Conservation (phyloP, 1,284 basidiomycete genomes). For the Leucocoprinus gongylophorus region DNA sequence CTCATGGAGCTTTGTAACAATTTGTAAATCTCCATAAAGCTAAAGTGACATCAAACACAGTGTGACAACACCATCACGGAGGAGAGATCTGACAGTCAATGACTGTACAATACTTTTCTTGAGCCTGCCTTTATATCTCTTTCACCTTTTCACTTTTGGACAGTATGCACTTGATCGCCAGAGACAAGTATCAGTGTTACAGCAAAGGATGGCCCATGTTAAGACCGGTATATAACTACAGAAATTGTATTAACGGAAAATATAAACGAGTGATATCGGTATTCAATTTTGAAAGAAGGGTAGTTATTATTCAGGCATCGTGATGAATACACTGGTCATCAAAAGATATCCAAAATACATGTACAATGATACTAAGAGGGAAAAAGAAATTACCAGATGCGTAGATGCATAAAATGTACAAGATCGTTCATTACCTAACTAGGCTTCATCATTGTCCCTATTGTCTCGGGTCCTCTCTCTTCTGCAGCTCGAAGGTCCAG, state of each 20-base stretch:
- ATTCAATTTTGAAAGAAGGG: constrained; percentile 1
- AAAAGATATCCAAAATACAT: constrained; percentile 3
- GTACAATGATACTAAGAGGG: constrained; percentile 6
- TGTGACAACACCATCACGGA: no score
- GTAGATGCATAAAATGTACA: background rate
- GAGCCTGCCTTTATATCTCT: no score
- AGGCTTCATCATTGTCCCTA: constrained; percentile 15
- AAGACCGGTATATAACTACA: constrained; percentile 10
- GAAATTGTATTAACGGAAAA: constrained; percentile 2
- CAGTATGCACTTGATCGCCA: no score
- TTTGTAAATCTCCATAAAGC: no score
- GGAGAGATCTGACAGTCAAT: no score
- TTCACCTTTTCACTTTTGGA: no score
- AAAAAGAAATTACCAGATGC: background rate
- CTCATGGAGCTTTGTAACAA: no score
- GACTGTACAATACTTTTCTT: no score
- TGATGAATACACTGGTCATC: background rate
- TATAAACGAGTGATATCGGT: constrained; percentile 8
- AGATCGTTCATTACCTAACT: background rate
- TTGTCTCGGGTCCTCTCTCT: constrained; percentile 39
- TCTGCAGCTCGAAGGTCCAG: constrained; percentile 32
- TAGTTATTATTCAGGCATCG: background rate
- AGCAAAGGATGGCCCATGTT: constrained; percentile 35
- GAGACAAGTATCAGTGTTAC: no score
- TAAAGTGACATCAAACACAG: no score